Conservation (phyloP, 257 asterid species). For the Solanum ossicruentum region DNA sequence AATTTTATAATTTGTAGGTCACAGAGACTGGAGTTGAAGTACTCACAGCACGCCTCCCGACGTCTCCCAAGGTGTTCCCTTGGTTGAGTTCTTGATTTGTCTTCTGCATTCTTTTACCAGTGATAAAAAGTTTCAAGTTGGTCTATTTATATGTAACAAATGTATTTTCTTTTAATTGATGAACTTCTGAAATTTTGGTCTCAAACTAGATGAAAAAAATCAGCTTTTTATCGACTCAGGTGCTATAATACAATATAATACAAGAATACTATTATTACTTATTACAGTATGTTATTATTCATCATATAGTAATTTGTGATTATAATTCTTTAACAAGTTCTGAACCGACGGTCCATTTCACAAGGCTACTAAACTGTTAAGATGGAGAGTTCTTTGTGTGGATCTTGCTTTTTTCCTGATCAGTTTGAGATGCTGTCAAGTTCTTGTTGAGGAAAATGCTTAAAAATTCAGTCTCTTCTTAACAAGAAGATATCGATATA, state of each 20-base stretch:
- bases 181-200: neutral
- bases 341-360: neutral
- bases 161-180: neutral
- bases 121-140: neutral
- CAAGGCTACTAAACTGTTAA: neutral
- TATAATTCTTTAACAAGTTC: neutral
- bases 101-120: neutral
- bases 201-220: neutral
- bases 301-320: neutral
- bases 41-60: constrained; percentile 78
- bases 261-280: too few species aligned
- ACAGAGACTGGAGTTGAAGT: constrained; percentile 92
- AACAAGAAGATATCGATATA: too few species aligned
- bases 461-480: too few species aligned
- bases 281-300: too few species aligned
- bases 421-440: too few species aligned
- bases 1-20: constrained; percentile 38
- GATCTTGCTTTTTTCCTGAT: too few species aligned
- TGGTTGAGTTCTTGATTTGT: constrained; percentile 49
- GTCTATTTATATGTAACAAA: neutral
- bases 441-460: too few species aligned
- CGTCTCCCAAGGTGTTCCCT: constrained; percentile 82
- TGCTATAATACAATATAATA: neutral
- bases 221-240: neutral
- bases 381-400: neutral